These are phyloP conservation scores for Boeremia exigua DNA, from an alignment of 2,329 filamentous ascomycete genomes.

Conservation along the genomic window DNA sequence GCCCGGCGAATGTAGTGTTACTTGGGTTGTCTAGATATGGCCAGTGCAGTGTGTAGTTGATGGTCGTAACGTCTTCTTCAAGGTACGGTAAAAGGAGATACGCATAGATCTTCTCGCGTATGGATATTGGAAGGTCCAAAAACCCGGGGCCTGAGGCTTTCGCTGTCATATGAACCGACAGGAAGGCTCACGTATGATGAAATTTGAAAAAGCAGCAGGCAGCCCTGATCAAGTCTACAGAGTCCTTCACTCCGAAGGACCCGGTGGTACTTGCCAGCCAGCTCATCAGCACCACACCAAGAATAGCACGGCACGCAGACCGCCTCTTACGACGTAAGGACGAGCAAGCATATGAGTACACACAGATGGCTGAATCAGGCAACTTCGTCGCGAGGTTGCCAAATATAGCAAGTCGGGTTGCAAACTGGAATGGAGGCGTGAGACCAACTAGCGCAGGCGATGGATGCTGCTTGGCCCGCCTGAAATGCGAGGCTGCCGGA, in stretches of 20 bases:
- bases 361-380: background rate
- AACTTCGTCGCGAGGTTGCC: slow-evolving; percentile 2
- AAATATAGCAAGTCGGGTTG: slow-evolving; percentile 10
- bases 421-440: slow-evolving; percentile 11
- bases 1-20: slow-evolving; percentile 38
- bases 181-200: background rate
- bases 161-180: background rate
- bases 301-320: slow-evolving; percentile 11
- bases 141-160: background rate
- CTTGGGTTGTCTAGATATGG: slow-evolving; percentile 38
- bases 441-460: background rate
- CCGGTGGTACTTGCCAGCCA: background rate
- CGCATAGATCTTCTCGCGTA: slow-evolving; percentile 25
- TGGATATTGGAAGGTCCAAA: background rate
- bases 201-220: background rate
- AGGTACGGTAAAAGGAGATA: slow-evolving; percentile 39
- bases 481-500: background rate
- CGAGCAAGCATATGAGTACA: background rate
- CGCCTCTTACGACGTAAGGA: background rate
- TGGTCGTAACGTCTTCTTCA: slow-evolving; percentile 40
- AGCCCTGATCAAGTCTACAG: background rate
- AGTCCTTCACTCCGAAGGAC: background rate
- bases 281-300: background rate
- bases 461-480: background rate
- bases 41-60: slow-evolving; percentile 45